Conservation (phyloP, 208 protist species). For the Leishmania braziliensis region DNA sequence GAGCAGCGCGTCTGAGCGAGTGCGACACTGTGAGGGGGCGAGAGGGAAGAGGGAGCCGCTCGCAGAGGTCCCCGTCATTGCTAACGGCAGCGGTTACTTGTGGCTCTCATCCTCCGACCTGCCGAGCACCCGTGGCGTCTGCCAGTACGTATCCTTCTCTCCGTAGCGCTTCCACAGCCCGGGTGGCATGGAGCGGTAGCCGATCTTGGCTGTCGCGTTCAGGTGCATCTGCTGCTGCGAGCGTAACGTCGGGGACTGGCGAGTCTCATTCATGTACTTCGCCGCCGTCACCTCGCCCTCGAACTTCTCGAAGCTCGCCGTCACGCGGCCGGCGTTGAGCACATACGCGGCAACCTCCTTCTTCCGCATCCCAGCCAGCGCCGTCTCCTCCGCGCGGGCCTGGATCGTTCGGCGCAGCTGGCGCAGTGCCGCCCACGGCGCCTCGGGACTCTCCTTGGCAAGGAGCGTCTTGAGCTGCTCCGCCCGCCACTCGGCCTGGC, state of each 20-base stretch:
- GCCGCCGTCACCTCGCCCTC: slow-evolving; percentile 76
- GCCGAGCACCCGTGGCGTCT: slow-evolving; percentile 68
- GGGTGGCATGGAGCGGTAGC: slow-evolving; percentile 88
- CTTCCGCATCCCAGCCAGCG: slow-evolving; percentile 63
- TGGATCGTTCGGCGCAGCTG: slow-evolving; percentile 41
- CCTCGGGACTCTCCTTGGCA: slow-evolving; percentile 42
- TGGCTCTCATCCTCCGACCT: slow-evolving; percentile 53
- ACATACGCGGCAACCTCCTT: slow-evolving; percentile 79
- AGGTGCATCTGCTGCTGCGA: slow-evolving; percentile 90
- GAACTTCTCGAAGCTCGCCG: slow-evolving; percentile 86
- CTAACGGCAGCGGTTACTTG: background rate
- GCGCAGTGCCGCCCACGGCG: slow-evolving; percentile 72
- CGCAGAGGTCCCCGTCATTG: background rate
- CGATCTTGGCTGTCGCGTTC: slow-evolving; percentile 87
- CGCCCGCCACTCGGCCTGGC: slow-evolving; percentile 64
- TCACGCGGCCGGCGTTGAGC: slow-evolving; percentile 65
- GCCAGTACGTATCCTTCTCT: slow-evolving; percentile 70
- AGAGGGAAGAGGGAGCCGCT: background rate
- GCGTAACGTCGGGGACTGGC: slow-evolving; percentile 74
- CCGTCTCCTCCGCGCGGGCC: slow-evolving; percentile 40
- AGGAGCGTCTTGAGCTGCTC: slow-evolving; percentile 58
- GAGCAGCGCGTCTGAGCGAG: background rate
- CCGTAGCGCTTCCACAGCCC: slow-evolving; percentile 90
- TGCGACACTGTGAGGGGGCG: background rate
- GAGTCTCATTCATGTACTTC: slow-evolving; percentile 87